These are phyloP conservation scores for Citrus hindsii DNA, from an alignment of 345 rosid species.

Conservation along the genomic window DNA sequence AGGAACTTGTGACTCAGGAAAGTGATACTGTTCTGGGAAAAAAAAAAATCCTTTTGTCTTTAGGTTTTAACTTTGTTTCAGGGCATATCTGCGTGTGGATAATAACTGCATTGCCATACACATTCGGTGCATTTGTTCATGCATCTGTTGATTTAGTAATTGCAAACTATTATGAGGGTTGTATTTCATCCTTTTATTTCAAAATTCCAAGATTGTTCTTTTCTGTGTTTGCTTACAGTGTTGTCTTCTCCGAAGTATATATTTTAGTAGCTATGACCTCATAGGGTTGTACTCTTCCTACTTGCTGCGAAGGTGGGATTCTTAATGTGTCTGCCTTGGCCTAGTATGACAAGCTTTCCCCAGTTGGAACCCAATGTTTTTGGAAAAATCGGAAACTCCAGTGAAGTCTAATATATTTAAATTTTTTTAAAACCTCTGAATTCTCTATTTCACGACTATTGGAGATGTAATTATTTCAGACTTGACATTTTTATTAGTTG, in stretches of 20 bases:
- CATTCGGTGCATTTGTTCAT: neutral
- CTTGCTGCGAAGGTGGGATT: neutral
- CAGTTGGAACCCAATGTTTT: neutral
- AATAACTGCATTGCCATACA: neutral
- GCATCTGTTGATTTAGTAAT: neutral
- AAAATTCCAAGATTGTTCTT: neutral
- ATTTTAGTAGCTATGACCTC: neutral
- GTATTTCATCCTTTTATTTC: neutral
- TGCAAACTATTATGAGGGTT: neutral
- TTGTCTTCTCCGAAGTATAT: neutral
- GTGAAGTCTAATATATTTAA: neutral
- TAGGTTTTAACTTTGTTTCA: neutral
- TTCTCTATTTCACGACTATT: neutral
- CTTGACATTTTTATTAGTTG: neutral
- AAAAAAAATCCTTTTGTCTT: neutral
- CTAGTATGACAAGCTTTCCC: neutral
- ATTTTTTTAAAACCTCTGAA: neutral
- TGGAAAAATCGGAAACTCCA: neutral
- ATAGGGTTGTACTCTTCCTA: neutral
- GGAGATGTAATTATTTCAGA: neutral
- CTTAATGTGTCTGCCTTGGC: neutral
- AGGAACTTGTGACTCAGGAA: conserved; percentile 10
- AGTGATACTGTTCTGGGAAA: conserved; percentile 3
- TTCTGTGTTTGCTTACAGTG: neutral
- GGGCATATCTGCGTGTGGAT: neutral